Evolutionary conservation across 192 early-diverging fungal genomes (phyloP).

Genomic region (Linnemannia exigua): DNA sequence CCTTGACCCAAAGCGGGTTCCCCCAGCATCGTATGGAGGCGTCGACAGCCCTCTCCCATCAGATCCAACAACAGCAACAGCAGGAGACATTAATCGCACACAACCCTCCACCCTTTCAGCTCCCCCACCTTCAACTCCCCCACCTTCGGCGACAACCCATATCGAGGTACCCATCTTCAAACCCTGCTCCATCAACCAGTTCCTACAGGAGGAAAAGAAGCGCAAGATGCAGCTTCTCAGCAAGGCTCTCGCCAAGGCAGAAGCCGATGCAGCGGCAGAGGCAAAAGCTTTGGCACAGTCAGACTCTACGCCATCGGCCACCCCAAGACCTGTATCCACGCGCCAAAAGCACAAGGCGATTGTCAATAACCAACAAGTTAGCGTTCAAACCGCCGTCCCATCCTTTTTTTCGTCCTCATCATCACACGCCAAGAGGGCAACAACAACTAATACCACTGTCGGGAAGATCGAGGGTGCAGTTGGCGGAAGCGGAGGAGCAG

Average conservation of each 20-base stretch:
- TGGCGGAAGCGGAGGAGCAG: background rate
- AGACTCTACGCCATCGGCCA: background rate
- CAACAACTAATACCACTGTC: slow-evolving; percentile 30
- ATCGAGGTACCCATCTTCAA: slow-evolving; percentile 55
- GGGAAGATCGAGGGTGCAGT: slow-evolving; percentile 31
- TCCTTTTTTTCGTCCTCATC: slow-evolving; percentile 15
- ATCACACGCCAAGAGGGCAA: slow-evolving; percentile 26
- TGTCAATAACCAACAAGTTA: slow-evolving; percentile 35
- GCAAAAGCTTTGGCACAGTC: slow-evolving; percentile 22
- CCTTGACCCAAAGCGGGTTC: slow-evolving; percentile 22
- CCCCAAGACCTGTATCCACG: slow-evolving; percentile 36
- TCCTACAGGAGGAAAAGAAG: slow-evolving; percentile 51
- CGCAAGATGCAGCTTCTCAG: slow-evolving; percentile 38
- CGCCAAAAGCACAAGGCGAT: slow-evolving; percentile 51
- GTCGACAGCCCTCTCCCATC: background rate
- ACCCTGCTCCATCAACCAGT: slow-evolving; percentile 41
- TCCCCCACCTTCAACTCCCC: background rate
- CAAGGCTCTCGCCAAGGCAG: slow-evolving; percentile 51
- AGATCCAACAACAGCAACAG: background rate
- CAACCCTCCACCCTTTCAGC: background rate
- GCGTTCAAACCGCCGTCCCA: slow-evolving; percentile 34
- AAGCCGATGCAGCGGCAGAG: slow-evolving; percentile 24
- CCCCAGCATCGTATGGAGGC: slow-evolving; percentile 25
- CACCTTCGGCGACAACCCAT: slow-evolving; percentile 26
- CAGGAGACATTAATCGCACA: background rate